phyloP scores from a whole-genome alignment of 1,284 basidiomycete genomes.

The Cutaneotrichosporon sp. region DNA sequence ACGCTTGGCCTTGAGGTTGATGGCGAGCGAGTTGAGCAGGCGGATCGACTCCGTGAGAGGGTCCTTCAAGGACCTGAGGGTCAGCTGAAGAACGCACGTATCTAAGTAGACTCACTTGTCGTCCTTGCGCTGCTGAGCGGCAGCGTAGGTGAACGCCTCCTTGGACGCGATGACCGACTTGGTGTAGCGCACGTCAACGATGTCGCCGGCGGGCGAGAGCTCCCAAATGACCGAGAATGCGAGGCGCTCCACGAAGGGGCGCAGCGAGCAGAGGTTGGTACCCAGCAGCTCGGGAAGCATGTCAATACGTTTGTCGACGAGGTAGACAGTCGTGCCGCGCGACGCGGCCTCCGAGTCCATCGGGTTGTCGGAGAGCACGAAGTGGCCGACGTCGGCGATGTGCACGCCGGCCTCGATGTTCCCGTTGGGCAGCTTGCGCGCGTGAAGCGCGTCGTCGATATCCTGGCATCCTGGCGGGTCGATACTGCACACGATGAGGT shows the following conservation, averaged over 20 bases:
- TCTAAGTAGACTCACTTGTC: slow-evolving; percentile 64
- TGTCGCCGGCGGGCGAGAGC: slow-evolving; percentile 74
- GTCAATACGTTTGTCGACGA: slow-evolving; percentile 90
- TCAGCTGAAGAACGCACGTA: slow-evolving; percentile 9
- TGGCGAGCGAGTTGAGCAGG: slow-evolving; percentile 64
- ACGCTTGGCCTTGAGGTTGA: slow-evolving; percentile 71
- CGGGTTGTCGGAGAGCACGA: slow-evolving; percentile 93
- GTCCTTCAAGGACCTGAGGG: slow-evolving; percentile 68
- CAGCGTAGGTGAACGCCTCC: slow-evolving; percentile 80
- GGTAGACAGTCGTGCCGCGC: slow-evolving; percentile 93
- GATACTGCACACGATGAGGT: slow-evolving; percentile 89
- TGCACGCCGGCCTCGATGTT: slow-evolving; percentile 97
- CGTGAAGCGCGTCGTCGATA: slow-evolving; percentile 98
- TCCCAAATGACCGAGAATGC: slow-evolving; percentile 83
- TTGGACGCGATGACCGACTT: slow-evolving; percentile 83
- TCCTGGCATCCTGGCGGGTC: slow-evolving; percentile 99
- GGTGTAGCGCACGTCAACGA: slow-evolving; percentile 87
- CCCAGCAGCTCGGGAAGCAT: slow-evolving; percentile 92
- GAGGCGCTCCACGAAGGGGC: slow-evolving; percentile 82
- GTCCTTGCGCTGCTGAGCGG: slow-evolving; percentile 92
- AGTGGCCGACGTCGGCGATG: slow-evolving; percentile 93
- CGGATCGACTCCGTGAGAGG: slow-evolving; percentile 81
- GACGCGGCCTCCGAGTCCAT: slow-evolving; percentile 97
- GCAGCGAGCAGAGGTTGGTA: slow-evolving; percentile 89
- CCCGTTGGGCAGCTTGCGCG: slow-evolving; percentile 81